These are phyloP conservation scores for Fusarium fujikuroi DNA, from an alignment of 2,329 filamentous ascomycete genomes.

Conservation along the genomic window DNA sequence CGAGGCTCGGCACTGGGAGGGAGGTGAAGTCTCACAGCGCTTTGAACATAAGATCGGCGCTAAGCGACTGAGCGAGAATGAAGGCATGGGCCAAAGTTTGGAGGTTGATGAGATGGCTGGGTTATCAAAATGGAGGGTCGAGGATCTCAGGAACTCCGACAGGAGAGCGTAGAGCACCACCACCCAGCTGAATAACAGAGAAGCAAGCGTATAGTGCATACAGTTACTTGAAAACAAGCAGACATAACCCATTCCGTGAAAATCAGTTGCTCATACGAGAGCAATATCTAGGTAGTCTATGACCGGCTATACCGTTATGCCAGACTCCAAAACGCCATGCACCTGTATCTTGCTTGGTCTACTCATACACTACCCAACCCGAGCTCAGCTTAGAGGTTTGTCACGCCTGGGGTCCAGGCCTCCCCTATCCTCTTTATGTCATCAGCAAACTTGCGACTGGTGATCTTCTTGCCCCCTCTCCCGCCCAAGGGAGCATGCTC, in stretches of 20 bases:
- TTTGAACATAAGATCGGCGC: slow-evolving; percentile 8
- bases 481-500: slow-evolving; percentile 73
- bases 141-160: slow-evolving; percentile 46
- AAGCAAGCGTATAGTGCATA: background rate
- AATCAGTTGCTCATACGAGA: slow-evolving; percentile 24
- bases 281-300: slow-evolving; percentile 36
- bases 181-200: background rate
- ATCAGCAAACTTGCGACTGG: slow-evolving; percentile 80
- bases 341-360: slow-evolving; percentile 36
- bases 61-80: slow-evolving; percentile 28
- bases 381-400: slow-evolving; percentile 63
- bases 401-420: slow-evolving; percentile 80
- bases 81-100: slow-evolving; percentile 50
- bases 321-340: slow-evolving; percentile 45
- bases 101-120: slow-evolving; percentile 53
- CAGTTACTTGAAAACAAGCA: background rate
- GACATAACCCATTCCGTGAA: slow-evolving; percentile 14
- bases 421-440: slow-evolving; percentile 90
- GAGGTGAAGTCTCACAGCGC: slow-evolving; percentile 44
- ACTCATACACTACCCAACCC: slow-evolving; percentile 29
- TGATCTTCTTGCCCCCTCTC: slow-evolving; percentile 74
- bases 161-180: slow-evolving; percentile 20
- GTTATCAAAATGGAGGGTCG: slow-evolving; percentile 52
- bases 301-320: slow-evolving; percentile 40
- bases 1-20: slow-evolving; percentile 76